phyloP scores from a whole-genome alignment of 1,139 yeast genomes.

The Barnettozyma hawaiiensis region DNA sequence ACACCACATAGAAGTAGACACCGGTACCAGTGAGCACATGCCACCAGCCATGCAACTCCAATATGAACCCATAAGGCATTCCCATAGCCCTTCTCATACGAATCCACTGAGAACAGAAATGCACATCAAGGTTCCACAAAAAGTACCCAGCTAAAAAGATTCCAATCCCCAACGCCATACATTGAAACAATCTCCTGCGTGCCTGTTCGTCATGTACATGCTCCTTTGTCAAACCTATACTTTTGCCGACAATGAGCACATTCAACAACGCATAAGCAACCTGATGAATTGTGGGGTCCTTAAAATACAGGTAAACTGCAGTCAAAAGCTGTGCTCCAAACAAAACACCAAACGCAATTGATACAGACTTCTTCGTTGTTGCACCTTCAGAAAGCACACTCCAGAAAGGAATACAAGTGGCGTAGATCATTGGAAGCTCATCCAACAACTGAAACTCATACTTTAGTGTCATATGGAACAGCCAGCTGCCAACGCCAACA shows the following conservation, averaged over 20 bases:
- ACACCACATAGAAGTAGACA: constrained; percentile 59
- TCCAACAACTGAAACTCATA: constrained; percentile 88
- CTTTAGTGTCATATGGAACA: constrained; percentile 90
- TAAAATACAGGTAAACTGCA: constrained; percentile 56
- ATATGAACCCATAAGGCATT: constrained; percentile 78
- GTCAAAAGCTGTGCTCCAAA: constrained; percentile 53
- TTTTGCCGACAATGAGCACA: constrained; percentile 52
- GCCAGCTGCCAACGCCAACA: constrained; percentile 92
- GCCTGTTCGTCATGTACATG: constrained; percentile 48
- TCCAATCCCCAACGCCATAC: constrained; percentile 57
- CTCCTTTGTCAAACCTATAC: constrained; percentile 43
- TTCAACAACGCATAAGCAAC: constrained; percentile 54
- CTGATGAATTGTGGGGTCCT: constrained; percentile 78
- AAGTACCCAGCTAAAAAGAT: constrained; percentile 68
- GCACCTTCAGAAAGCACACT: constrained; percentile 63
- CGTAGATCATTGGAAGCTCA: constrained; percentile 96
- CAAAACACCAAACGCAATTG: constrained; percentile 54
- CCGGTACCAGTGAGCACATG: constrained; percentile 83
- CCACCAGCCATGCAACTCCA: constrained; percentile 99
- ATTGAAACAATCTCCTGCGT: constrained; percentile 41
- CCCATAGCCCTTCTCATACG: constrained; percentile 63
- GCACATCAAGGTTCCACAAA: constrained; percentile 83
- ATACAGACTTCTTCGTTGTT: constrained; percentile 28
- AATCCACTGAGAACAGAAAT: constrained; percentile 64
- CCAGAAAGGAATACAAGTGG: constrained; percentile 94